Evolutionary conservation across 2,329 filamentous ascomycete species (phyloP).

Genomic region (Hypoxylon sp.): DNA sequence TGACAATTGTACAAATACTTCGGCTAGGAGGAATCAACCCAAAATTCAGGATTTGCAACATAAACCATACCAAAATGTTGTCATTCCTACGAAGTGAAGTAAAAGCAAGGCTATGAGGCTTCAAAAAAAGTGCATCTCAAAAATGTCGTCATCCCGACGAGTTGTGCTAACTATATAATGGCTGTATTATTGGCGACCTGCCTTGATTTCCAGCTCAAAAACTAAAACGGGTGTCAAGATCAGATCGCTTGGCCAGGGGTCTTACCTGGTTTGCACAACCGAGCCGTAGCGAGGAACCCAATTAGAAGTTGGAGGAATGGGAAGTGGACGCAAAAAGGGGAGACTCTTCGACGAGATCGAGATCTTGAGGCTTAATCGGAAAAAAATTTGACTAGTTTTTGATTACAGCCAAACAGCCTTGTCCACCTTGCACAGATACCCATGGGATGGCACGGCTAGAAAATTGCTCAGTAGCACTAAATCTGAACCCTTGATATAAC

Average conservation of each 20-base stretch:
- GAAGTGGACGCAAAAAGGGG: conserved; percentile 12
- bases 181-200: conserved; percentile 28
- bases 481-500: conserved; percentile 10
- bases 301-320: conserved; percentile 20
- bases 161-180: conserved; percentile 29
- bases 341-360: conserved; percentile 44
- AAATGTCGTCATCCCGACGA: conserved; percentile 41
- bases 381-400: conserved; percentile 26
- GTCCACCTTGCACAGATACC: background rate
- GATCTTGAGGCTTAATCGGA: conserved; percentile 47
- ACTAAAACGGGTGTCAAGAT: conserved; percentile 13
- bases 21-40: conserved; percentile 8
- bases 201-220: conserved; percentile 36
- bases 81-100: background rate
- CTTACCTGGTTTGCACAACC: conserved; percentile 21
- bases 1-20: conserved; percentile 9
- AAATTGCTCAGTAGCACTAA: conserved; percentile 9
- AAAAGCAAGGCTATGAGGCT: conserved; percentile 33
- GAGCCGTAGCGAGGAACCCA: conserved; percentile 16
- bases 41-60: conserved; percentile 9
- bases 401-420: conserved; percentile 2
- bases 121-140: conserved; percentile 9
- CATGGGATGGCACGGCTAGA: background rate
- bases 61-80: conserved; percentile 1
- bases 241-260: conserved; percentile 18